Base-by-base conservation (phyloP, 805 yeast species). In the Lipomyces kockii region DNA sequence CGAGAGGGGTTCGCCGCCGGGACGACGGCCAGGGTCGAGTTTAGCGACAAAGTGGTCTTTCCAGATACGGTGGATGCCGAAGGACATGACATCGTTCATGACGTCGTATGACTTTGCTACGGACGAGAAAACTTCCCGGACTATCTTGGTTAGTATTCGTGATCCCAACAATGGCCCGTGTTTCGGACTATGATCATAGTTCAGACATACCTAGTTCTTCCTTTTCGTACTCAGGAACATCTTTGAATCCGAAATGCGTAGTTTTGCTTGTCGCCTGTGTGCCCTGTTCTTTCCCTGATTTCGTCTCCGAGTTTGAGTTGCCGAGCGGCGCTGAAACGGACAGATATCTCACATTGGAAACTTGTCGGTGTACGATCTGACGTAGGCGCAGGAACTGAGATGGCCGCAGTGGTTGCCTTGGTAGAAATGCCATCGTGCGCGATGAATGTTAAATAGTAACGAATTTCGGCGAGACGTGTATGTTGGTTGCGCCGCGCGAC, bases 1-100 rank as follows among this genome's bases (percentile, higher is more conserved):
- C 66, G 88, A 86, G 74, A 95, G 82, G 2, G 97, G 97, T 71
- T 88, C 85, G 14, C 87, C 85, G 58, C 94, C 96, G 4, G 97
- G 94, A 76, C 98, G 85, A 82, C 87, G 87, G 43, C 99, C 99
- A 56, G 98, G 97, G 76, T 95, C 97, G 65, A 95, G 82, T 72
- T 91, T 87, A 73, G 87, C 84, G 74, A 95, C 92, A 77, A 95
- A 89, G 76, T 93, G 97, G 76, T 86, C 87, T 77, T 95, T 95
- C 99, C 99, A 95, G 58, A 94, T 81, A 74, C 99, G 84, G 78
- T 95, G 99, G 59, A 95, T 85, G 54, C 99, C 99, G 78, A 93
- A 78, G 6, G 97, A 91, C 99, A 95, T 95, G 56, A 92, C 97
- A 80, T 95, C 99, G 81, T 95, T 95, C 99, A 95, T 95, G 61